These are phyloP conservation scores for Colletotrichum sp. DNA, from an alignment of 2,329 filamentous ascomycete species.

Conservation along the genomic window DNA sequence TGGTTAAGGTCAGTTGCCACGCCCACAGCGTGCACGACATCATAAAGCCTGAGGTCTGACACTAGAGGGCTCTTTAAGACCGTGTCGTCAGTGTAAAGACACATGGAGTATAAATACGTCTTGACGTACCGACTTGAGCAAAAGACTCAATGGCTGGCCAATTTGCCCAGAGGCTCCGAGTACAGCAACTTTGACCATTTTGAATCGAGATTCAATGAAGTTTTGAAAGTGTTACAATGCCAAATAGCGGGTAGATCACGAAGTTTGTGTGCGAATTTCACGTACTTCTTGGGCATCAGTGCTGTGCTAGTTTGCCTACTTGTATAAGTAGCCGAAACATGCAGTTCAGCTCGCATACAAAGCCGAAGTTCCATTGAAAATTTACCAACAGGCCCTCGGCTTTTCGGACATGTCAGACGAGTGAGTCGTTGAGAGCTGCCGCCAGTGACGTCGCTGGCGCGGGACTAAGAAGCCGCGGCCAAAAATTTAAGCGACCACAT, in stretches of 20 bases:
- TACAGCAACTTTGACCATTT: background rate
- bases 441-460: background rate
- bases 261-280: background rate
- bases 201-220: background rate
- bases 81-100: background rate
- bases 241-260: background rate
- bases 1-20: constrained; percentile 80
- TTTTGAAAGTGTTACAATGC: background rate
- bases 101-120: background rate
- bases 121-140: constrained; percentile 4
- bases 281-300: background rate
- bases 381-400: background rate
- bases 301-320: background rate
- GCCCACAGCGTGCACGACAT: constrained; percentile 45
- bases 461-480: constrained; percentile 5
- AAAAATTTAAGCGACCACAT: background rate
- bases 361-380: background rate
- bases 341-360: background rate
- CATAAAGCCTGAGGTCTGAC: constrained; percentile 19
- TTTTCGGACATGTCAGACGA: background rate
- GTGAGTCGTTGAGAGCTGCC: background rate
- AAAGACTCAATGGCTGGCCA: constrained; percentile 2
- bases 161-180: constrained; percentile 8
- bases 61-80: background rate
- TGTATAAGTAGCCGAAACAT: background rate